A percentile compares a stretch with the other conserved stretches of the same genome.
Evolutionary conservation across 305 asterid species (phyloP).

Genomic region (Caryopteris hybrid): DNA sequence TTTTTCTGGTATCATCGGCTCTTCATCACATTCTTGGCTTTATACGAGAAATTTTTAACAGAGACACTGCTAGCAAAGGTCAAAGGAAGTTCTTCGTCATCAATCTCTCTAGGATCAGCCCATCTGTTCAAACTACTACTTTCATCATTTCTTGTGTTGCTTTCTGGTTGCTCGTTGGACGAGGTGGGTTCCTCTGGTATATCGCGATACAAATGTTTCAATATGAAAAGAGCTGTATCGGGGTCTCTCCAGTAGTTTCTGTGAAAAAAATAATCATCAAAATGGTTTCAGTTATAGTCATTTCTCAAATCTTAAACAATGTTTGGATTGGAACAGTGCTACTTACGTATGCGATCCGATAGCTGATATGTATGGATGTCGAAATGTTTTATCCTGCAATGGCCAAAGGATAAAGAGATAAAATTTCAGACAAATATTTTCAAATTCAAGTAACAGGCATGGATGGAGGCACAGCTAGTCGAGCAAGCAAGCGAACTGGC

Average conservation of each 20-base stretch:
- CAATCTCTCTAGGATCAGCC: constrained; percentile 55
- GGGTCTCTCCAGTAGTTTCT: constrained; percentile 95
- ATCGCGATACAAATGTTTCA: constrained; percentile 84
- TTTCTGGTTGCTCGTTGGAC: constrained; percentile 26
- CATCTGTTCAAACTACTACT: constrained; percentile 30
- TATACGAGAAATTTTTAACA: constrained; percentile 50
- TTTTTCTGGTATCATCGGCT: neutral
- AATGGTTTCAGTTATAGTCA: neutral
- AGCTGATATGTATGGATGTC: constrained; percentile 89
- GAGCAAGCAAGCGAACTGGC: too few relatives aligned
- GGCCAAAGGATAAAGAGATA: neutral
- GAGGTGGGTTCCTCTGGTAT: constrained; percentile 59
- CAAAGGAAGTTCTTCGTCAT: constrained; percentile 75
- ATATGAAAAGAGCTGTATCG: constrained; percentile 90
- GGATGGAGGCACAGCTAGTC: too few relatives aligned
- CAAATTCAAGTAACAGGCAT: too few relatives aligned
- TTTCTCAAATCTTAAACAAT: neutral
- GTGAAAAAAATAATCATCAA: constrained; percentile 15
- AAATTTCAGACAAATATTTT: neutral
- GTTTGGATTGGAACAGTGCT: neutral
- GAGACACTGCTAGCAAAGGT: constrained; percentile 65
- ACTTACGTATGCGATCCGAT: constrained; percentile 94
- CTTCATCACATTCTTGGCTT: constrained; percentile 38
- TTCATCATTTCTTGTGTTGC: constrained; percentile 29
- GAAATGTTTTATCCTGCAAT: constrained; percentile 93